A percentile compares a stretch with the other conserved stretches of the same genome.
Conservation (phyloP, 345 rosid species). For the Jatropha curcas region DNA sequence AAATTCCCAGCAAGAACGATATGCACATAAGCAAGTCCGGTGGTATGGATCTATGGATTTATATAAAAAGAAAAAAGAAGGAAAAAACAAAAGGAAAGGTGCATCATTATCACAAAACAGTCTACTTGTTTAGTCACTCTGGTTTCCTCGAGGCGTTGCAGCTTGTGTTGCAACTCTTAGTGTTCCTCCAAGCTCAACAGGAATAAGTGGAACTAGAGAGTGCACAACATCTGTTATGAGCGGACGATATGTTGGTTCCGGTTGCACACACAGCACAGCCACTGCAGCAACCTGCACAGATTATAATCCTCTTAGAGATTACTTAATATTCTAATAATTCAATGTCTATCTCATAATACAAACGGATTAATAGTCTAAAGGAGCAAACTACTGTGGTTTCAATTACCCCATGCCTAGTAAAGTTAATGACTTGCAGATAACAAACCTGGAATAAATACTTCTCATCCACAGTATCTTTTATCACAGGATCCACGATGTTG, state of each 20-base stretch:
- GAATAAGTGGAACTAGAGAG: constrained; percentile 81
- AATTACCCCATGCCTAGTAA: too few species aligned
- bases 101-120: neutral
- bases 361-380: too few species aligned
- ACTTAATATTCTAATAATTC: too few species aligned
- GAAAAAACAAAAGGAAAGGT: neutral
- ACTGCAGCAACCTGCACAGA: constrained; percentile 88
- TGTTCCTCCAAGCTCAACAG: constrained; percentile 87
- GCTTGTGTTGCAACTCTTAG: constrained; percentile 43
- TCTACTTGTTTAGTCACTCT: neutral
- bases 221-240: constrained; percentile 85
- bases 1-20: neutral
- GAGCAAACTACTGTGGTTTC: too few species aligned
- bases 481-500: constrained; percentile 73
- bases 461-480: constrained; percentile 70
- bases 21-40: neutral
- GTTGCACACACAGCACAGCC: constrained; percentile 88
- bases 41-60: constrained; percentile 1
- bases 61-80: too few species aligned
- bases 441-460: constrained; percentile 92
- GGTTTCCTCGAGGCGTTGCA: constrained; percentile 8
- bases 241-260: constrained; percentile 91
- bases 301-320: neutral
- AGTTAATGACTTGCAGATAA: constrained; percentile 4
- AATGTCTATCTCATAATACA: too few species aligned